Evolutionary conservation across 2,329 filamentous ascomycete species (phyloP), one percentile per base, ranked within the genome.

Genomic region (Colletotrichum melonis): DNA sequence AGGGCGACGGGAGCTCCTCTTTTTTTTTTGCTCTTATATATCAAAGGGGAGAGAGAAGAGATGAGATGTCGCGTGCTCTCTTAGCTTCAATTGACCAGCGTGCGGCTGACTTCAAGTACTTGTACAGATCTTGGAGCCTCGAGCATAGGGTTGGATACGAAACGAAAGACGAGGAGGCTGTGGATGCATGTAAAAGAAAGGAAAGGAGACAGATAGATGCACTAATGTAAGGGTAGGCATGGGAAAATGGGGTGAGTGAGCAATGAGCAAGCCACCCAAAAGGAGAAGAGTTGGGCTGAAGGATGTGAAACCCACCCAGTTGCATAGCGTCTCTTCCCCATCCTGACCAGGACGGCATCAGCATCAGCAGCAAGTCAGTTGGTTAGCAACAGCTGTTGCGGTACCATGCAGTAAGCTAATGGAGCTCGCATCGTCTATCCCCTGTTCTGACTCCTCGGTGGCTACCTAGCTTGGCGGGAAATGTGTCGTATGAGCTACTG

Each of bases 221-320:
- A 49, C 46, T 52, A 52, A 26, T n/a, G 16, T 38, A 30, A 38
- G 22, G 30, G 32, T n/a, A 49, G 42, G 58, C 19, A 69, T 54
- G 60, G 49, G 54, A 30, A 57, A 59, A 54, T 32, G 32, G 69
- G 58, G 65, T 68, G n/a, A 49, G 65, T 22, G 35, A 49, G 32
- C 63, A 32, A 42, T 5, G 19, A 63, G 26, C 32, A 42, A 69
- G 42, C 42, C 54, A 58, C 55, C 54, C 59, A 54, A 57, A 54
- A 63, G 67, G 59, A 63, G 69, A 66, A 49, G 32, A 65, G 42
- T 52, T 72, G 70, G 66, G 70, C 70, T 73, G 70, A 67, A 64
- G 67, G 35, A 66, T 14, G 26, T 73, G 70, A 70, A 73, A 70
- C 70, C 67, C 70, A 65, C 65, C 69, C 65, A 72, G 65, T 69